A percentile compares a stretch with the other conserved stretches of the same genome.
These are phyloP conservation scores for Citrus reticulata DNA, from an alignment of 345 rosid species.

Conservation along the genomic window DNA sequence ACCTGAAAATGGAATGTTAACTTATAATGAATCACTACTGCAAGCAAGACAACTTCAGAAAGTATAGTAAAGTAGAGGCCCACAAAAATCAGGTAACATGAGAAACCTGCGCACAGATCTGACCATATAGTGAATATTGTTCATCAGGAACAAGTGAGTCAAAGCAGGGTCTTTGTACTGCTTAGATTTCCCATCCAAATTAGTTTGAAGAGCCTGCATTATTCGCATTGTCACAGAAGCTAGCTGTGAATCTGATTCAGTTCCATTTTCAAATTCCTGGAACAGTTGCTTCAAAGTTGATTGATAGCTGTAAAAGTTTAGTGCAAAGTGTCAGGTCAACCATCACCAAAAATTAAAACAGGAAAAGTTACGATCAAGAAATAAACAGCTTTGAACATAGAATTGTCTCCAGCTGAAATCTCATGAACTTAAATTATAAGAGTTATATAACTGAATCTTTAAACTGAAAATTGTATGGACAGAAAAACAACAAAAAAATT, in stretches of 20 bases:
- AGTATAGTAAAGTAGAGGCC: not conserved
- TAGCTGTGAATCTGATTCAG: conserved; percentile 63
- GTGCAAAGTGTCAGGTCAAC: not conserved
- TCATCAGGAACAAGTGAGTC: conserved; percentile 94
- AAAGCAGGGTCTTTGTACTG: conserved; percentile 89
- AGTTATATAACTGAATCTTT: not conserved
- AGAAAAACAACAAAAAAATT: not conserved
- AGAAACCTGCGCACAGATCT: conserved; percentile 96
- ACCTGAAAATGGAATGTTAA: conserved; percentile 40
- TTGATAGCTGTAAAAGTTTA: conserved; percentile 68
- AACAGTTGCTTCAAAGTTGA: conserved; percentile 95
- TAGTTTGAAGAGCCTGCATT: conserved; percentile 99
- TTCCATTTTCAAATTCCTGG: conserved; percentile 77
- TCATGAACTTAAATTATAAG: not conserved
- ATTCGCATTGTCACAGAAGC: conserved; percentile 89
- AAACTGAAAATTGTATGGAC: not conserved
- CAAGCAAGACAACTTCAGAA: not conserved
- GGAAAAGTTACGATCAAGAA: not conserved
- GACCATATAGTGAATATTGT: conserved; percentile 98
- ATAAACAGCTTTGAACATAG: not conserved
- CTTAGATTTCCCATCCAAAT: conserved; percentile 92
- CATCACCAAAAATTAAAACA: not conserved
- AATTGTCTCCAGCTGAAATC: not conserved
- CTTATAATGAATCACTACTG: conserved; percentile 3
- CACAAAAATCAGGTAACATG: not conserved